phyloP scores from a whole-genome alignment of 1,284 basidiomycete genomes.

The Trametes polyzona region DNA sequence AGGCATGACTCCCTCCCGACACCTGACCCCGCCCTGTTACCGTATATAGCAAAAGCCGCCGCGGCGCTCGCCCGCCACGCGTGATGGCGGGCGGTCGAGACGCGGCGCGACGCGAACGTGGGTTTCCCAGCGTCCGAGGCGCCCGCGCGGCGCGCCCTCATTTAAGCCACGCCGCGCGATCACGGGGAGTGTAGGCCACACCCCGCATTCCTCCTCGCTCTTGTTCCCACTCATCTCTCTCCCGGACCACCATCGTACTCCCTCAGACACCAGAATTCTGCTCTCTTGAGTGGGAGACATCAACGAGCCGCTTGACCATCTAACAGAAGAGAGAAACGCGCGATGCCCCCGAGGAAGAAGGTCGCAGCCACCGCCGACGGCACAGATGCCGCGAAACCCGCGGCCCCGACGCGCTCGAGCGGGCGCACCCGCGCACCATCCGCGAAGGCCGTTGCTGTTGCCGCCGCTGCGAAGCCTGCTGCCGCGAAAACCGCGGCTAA shows the following conservation, averaged over 20 bases:
- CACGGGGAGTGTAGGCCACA: not conserved
- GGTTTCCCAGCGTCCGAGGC: not conserved
- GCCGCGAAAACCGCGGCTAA: conserved; percentile 9
- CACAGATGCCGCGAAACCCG: conserved; percentile 16
- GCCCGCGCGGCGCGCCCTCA: conserved; percentile 7
- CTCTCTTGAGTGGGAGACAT: too few species aligned
- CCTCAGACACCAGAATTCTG: not conserved
- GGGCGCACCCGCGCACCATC: conserved; percentile 26
- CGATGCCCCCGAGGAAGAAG: conserved; percentile 41
- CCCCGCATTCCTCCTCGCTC: not conserved
- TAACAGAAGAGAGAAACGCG: not conserved
- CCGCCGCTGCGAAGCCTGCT: conserved; percentile 17
- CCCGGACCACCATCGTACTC: not conserved
- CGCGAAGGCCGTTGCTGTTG: conserved; percentile 29
- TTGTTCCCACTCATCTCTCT: not conserved
- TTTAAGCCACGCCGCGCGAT: conserved; percentile 8
- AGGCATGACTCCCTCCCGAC: conserved; percentile 15
- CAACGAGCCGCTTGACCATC: not conserved
- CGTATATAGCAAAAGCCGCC: conserved; percentile 8
- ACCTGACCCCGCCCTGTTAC: conserved; percentile 8
- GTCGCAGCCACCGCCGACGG: conserved; percentile 18
- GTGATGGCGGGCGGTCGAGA: not conserved
- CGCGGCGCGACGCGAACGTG: conserved; percentile 6
- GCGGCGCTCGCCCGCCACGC: not conserved
- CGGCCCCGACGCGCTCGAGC: conserved; percentile 24